Evolutionary conservation across 495 filamentous ascomycete species (phyloP).

Genomic region (Platismatia glauca): DNA sequence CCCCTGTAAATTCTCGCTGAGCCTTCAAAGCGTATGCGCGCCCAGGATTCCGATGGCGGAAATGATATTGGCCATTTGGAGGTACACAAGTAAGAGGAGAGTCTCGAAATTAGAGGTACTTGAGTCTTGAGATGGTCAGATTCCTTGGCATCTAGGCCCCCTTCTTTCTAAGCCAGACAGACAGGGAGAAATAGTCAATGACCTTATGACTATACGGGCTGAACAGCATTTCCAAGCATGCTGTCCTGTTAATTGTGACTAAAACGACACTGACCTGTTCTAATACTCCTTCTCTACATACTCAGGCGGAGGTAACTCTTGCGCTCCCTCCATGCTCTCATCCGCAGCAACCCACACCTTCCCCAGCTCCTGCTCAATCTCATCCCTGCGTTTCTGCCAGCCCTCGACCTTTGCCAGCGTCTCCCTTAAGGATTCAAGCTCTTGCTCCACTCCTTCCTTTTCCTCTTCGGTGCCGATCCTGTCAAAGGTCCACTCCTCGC

Average conservation of each 20-base stretch:
- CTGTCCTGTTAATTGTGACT: neutral
- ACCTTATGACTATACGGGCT: neutral
- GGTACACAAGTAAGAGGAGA: too few relatives aligned
- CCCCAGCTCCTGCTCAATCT: slow-evolving; percentile 62
- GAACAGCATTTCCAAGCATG: neutral
- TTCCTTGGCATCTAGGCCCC: neutral
- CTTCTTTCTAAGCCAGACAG: slow-evolving; percentile 2
- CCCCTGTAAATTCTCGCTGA: neutral
- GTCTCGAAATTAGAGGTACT: too few relatives aligned
- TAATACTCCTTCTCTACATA: slow-evolving; percentile 8
- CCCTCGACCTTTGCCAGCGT: slow-evolving; percentile 69
- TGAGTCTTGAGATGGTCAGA: neutral
- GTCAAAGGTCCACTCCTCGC: slow-evolving; percentile 73
- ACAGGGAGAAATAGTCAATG: neutral
- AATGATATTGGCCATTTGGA: too few relatives aligned
- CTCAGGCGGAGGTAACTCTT: slow-evolving; percentile 11
- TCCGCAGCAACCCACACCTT: slow-evolving; percentile 47
- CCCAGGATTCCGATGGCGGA: too few relatives aligned
- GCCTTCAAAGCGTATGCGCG: too few relatives aligned
- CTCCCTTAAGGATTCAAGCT: slow-evolving; percentile 74
- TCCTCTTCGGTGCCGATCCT: slow-evolving; percentile 87
- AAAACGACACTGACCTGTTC: neutral
- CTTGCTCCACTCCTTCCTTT: slow-evolving; percentile 81
- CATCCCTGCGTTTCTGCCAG: slow-evolving; percentile 68
- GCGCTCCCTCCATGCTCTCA: slow-evolving; percentile 21